phyloP scores from a whole-genome alignment of 73 alveolate genomes.

The Paramecium sonneborni region DNA sequence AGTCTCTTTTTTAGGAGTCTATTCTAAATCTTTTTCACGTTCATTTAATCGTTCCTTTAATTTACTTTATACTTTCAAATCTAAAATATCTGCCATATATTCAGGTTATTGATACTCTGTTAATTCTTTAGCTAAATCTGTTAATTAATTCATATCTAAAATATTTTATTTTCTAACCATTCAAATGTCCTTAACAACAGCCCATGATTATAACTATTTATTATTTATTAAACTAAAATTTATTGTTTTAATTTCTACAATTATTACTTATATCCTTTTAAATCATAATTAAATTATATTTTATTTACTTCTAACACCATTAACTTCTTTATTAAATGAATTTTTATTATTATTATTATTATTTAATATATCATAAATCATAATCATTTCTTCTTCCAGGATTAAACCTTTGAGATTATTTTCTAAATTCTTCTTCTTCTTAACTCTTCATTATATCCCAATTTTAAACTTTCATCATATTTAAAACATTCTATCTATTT shows the following conservation, averaged over 20 bases:
- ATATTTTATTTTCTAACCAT: background rate
- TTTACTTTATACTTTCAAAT: background rate
- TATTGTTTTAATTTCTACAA: background rate
- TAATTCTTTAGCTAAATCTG: background rate
- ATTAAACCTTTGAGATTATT: background rate
- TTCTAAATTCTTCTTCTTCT: background rate
- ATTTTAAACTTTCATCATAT: background rate
- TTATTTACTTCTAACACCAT: no score
- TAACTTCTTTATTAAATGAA: background rate
- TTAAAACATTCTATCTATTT: background rate
- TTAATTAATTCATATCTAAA: background rate
- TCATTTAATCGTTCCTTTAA: background rate
- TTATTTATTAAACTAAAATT: background rate
- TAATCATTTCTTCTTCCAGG: background rate
- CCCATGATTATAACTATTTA: background rate
- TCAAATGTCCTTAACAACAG: background rate
- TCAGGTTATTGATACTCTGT: conserved; percentile 3
- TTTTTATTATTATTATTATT: background rate
- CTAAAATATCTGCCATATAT: background rate
- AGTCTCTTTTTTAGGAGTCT: background rate
- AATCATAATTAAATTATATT: no score
- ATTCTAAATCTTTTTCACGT: background rate
- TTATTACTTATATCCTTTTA: background rate
- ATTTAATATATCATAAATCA: background rate
- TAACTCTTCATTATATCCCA: background rate